Evolutionary conservation across 306 rosid species (phyloP).

Genomic region (Glycine tomentella): DNA sequence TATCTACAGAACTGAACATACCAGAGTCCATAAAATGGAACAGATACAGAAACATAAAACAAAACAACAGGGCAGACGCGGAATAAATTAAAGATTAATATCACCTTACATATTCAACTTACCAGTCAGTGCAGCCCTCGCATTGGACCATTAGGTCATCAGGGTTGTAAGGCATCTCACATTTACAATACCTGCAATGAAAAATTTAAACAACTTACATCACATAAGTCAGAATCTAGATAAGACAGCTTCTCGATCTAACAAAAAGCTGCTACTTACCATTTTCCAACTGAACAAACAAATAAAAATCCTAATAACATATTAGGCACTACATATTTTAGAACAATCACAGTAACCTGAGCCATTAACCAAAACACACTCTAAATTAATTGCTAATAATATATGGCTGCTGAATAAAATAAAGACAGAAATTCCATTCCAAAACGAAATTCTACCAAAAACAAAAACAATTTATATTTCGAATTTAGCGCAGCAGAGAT

Average conservation of each 20-base stretch:
- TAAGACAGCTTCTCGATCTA: conserved; percentile 35
- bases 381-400: conserved; percentile 11
- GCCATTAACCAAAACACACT: conserved; percentile 17
- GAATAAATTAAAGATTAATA: conserved; percentile 16
- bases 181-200: conserved; percentile 92
- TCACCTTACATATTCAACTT: conserved; percentile 44
- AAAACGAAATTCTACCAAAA: conserved; percentile 7
- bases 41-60: conserved; percentile 13
- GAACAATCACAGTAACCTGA: background rate
- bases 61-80: conserved; percentile 20
- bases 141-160: conserved; percentile 99
- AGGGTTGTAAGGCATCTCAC: conserved; percentile 99
- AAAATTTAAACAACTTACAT: conserved; percentile 41
- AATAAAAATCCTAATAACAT: background rate
- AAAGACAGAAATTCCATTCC: conserved; percentile 24
- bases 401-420: background rate
- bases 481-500: conserved; percentile 26
- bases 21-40: conserved; percentile 35
- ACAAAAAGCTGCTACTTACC: conserved; percentile 33
- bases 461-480: background rate
- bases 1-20: conserved; percentile 31
- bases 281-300: conserved; percentile 34
- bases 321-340: background rate
- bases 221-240: conserved; percentile 35
- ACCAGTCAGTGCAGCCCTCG: conserved; percentile 96